A percentile compares a stretch with the other conserved stretches of the same genome.
Evolutionary conservation across 768 basidiomycete species (phyloP).

Genomic region (Termitomyces sp.): DNA sequence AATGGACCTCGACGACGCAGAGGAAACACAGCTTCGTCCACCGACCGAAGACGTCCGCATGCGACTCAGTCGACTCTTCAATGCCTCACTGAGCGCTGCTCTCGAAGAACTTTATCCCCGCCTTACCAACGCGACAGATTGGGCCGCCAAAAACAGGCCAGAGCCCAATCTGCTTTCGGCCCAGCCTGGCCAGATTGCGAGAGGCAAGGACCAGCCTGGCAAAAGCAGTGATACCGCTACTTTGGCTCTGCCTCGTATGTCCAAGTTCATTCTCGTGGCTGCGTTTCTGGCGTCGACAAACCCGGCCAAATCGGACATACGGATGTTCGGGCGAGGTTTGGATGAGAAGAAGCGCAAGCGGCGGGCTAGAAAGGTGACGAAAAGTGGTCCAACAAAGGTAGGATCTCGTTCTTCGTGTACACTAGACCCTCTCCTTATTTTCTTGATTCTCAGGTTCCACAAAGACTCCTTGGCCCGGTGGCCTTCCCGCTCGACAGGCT

Average conservation of each 20-base stretch:
- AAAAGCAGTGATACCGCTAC: constrained; percentile 36
- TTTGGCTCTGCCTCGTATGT: neutral
- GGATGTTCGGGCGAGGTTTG: constrained; percentile 76
- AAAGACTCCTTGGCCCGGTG: constrained; percentile 47
- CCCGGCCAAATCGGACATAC: constrained; percentile 72
- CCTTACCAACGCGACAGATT: constrained; percentile 57
- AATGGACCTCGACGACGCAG: constrained; percentile 19
- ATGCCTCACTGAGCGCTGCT: constrained; percentile 55
- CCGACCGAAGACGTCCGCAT: constrained; percentile 61
- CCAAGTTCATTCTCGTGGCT: constrained; percentile 12
- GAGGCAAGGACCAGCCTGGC: neutral
- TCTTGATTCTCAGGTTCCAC: constrained; percentile 49
- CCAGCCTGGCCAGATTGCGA: constrained; percentile 18
- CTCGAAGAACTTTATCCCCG: constrained; percentile 70
- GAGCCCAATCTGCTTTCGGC: constrained; percentile 34
- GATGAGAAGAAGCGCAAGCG: constrained; percentile 63
- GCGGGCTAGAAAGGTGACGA: constrained; percentile 34
- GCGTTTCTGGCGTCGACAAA: constrained; percentile 80
- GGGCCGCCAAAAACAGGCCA: constrained; percentile 53
- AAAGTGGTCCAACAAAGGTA: constrained; percentile 32
- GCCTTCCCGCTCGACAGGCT: constrained; percentile 56
- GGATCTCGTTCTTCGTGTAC: neutral
- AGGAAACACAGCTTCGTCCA: constrained; percentile 19
- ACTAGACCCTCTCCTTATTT: neutral
- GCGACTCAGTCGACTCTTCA: constrained; percentile 62